Conservation (phyloP, 148 eudicot genomes). For the Cornus kousa region DNA sequence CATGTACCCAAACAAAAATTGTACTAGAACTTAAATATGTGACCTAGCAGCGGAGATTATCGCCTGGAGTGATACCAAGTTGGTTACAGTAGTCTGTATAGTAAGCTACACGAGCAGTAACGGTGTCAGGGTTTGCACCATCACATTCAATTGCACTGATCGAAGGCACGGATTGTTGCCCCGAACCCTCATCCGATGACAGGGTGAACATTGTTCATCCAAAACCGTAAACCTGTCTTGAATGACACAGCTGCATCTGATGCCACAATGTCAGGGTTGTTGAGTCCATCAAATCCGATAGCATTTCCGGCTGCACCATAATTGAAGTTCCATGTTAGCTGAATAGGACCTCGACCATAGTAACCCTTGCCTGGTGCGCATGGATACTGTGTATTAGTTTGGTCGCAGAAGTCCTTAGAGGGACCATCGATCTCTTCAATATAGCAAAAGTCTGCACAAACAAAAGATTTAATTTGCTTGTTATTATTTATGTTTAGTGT, state of each 20-base stretch:
- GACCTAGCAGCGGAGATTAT: slow-evolving; percentile 22
- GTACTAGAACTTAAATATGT: not conserved
- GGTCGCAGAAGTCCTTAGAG: no score
- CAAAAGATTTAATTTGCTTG: not conserved
- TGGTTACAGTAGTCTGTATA: slow-evolving; percentile 21
- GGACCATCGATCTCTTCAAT: no score
- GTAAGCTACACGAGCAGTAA: slow-evolving; percentile 15
- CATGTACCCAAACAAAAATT: not conserved
- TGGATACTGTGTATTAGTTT: no score
- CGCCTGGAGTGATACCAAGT: slow-evolving; percentile 29
- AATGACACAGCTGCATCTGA: slow-evolving; percentile 19
- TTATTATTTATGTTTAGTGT: no score
- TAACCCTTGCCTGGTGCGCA: no score
- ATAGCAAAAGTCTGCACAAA: not conserved
- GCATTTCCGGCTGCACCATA: no score
- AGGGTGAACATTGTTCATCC: slow-evolving; percentile 25
- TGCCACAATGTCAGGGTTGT: slow-evolving; percentile 33
- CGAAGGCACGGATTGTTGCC: slow-evolving; percentile 26
- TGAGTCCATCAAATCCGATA: no score
- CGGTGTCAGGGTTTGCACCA: slow-evolving; percentile 11
- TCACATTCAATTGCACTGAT: slow-evolving; percentile 20
- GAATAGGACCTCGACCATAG: no score
- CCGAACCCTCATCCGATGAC: slow-evolving; percentile 21
- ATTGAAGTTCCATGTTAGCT: no score
- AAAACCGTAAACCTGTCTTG: slow-evolving; percentile 31